Evolutionary conservation across 306 rosid genomes (phyloP).

Genomic region (Morella rubra): DNA sequence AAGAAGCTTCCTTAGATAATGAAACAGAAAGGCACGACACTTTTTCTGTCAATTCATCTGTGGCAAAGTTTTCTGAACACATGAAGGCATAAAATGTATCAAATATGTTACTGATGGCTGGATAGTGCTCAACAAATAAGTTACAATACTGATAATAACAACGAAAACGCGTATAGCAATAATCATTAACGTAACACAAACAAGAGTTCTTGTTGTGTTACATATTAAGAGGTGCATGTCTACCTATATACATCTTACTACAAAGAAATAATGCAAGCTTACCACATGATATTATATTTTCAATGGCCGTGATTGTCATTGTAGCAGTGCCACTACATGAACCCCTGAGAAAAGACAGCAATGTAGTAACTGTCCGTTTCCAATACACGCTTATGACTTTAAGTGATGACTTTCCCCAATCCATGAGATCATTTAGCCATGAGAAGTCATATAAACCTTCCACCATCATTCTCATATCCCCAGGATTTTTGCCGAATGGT

Average conservation of each 20-base stretch:
- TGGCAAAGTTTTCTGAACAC: conserved; percentile 52
- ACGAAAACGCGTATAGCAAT: not conserved
- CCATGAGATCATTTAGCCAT: conserved; percentile 81
- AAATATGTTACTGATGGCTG: conserved; percentile 24
- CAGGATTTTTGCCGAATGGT: conserved; percentile 29
- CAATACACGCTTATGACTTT: conserved; percentile 82
- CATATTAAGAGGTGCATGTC: too few species aligned
- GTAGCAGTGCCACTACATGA: conserved; percentile 45
- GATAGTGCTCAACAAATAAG: conserved; percentile 4
- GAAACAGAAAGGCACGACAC: conserved; percentile 62
- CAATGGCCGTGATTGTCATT: conserved; percentile 52
- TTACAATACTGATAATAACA: not conserved
- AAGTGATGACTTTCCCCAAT: conserved; percentile 94
- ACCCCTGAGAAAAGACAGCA: conserved; percentile 64
- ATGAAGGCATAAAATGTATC: conserved; percentile 28
- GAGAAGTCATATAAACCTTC: conserved; percentile 46
- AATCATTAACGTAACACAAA: too few species aligned
- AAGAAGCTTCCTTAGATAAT: conserved; percentile 54
- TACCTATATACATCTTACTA: too few species aligned
- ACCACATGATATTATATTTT: conserved; percentile 66
- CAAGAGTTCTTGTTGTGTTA: too few species aligned
- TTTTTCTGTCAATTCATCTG: conserved; percentile 70
- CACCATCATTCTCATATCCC: conserved; percentile 35
- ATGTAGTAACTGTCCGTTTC: conserved; percentile 59
- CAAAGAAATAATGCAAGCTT: conserved; percentile 35